These are phyloP conservation scores for Penicillium sp. DNA, from an alignment of 2,329 filamentous ascomycete species.

Conservation along the genomic window DNA sequence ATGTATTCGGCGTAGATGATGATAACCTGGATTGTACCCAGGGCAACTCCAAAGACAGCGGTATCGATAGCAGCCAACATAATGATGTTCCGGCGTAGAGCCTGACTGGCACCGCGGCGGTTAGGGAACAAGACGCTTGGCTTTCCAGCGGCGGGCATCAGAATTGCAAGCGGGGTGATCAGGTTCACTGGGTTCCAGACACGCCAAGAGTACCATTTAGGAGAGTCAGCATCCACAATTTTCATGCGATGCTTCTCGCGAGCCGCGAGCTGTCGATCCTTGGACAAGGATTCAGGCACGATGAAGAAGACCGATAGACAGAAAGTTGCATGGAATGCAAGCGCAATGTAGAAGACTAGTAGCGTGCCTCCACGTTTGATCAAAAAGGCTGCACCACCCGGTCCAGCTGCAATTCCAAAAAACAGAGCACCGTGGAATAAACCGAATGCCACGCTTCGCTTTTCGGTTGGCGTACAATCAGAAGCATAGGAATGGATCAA, in stretches of 20 bases:
- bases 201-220: conserved; percentile 29
- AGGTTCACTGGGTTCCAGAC: conserved; percentile 59
- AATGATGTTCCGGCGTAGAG: conserved; percentile 76
- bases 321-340: conserved; percentile 71
- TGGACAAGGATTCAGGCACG: conserved; percentile 81
- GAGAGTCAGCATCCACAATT: conserved; percentile 30
- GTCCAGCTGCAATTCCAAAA: conserved; percentile 81
- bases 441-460: conserved; percentile 78
- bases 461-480: conserved; percentile 79
- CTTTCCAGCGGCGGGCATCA: conserved; percentile 60
- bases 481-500: conserved; percentile 82
- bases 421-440: conserved; percentile 90
- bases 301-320: conserved; percentile 67
- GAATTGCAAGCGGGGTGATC: conserved; percentile 71
- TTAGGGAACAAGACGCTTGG: conserved; percentile 28
- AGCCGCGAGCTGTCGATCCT: conserved; percentile 66
- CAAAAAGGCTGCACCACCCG: conserved; percentile 74
- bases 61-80: conserved; percentile 77
- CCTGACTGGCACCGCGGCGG: conserved; percentile 57
- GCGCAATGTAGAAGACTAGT: conserved; percentile 77
- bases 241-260: conserved; percentile 61
- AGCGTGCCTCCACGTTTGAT: conserved; percentile 71
- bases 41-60: conserved; percentile 74
- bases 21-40: conserved; percentile 77
- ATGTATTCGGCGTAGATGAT: conserved; percentile 78